A percentile compares a stretch with the other conserved stretches of the same genome.
Evolutionary conservation across 306 rosid species (phyloP).

Genomic region (Heteromeles arbutifolia): DNA sequence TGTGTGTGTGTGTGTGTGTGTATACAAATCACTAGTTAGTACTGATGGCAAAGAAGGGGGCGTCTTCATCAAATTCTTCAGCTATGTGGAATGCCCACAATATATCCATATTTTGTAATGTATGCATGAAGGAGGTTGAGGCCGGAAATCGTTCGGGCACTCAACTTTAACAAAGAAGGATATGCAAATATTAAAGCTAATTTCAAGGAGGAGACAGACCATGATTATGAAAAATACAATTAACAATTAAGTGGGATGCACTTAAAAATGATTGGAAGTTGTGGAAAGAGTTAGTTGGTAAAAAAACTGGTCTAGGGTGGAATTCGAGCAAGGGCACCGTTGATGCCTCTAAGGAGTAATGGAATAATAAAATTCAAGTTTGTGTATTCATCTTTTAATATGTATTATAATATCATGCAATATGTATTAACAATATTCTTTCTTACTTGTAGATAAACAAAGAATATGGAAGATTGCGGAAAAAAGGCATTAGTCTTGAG

Average conservation of each 20-base stretch:
- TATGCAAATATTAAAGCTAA: background rate
- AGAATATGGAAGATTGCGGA: background rate
- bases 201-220: background rate
- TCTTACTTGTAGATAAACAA: no score
- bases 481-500: background rate
- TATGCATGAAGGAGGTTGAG: background rate
- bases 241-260: background rate
- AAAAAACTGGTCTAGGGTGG: slow-evolving; percentile 3
- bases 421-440: no score
- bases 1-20: no score
- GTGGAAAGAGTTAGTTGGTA: background rate
- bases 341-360: background rate
- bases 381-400: no score
- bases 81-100: background rate
- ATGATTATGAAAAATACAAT: background rate
- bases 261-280: background rate
- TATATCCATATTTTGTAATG: background rate
- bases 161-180: background rate
- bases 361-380: background rate
- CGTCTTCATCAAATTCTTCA: background rate
- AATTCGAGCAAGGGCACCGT: background rate
- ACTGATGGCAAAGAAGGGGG: no score
- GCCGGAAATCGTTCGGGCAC: background rate
- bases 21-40: no score
- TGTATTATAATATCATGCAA: no score